Conservation (phyloP, 179 eudicot genomes). For the Nepenthes alata region DNA sequence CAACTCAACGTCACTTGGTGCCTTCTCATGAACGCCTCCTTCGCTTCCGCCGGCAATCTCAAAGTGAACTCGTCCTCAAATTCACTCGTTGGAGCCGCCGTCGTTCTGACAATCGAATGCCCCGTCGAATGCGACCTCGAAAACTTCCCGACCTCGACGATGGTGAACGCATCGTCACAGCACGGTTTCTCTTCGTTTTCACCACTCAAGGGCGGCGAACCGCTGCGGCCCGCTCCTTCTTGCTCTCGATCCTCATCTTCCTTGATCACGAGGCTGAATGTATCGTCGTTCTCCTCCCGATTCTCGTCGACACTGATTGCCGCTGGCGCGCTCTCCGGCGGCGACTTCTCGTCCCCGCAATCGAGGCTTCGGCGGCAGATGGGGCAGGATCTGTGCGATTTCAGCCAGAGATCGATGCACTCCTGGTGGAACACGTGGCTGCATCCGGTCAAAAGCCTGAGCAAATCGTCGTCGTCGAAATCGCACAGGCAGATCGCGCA, state of each 20-base stretch:
- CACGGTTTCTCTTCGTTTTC: not conserved
- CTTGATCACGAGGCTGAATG: conserved; percentile 14
- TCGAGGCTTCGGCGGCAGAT: conserved; percentile 8
- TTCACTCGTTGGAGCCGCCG: not conserved
- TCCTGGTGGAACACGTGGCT: conserved; percentile 12
- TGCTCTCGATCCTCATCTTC: not conserved
- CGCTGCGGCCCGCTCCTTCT: not conserved
- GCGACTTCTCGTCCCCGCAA: conserved; percentile 5
- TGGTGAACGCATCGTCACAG: too few species aligned
- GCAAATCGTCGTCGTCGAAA: conserved; percentile 22
- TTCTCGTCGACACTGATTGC: not conserved
- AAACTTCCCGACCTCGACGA: conserved; percentile 1
- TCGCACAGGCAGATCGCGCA: conserved; percentile 53
- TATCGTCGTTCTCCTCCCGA: conserved; percentile 11
- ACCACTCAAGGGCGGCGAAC: not conserved
- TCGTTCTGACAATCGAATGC: conserved; percentile 5
- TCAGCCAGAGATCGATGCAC: conserved; percentile 16
- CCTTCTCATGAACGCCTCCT: conserved; percentile 5
- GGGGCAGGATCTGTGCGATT: conserved; percentile 11
- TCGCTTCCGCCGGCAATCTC: conserved; percentile 7
- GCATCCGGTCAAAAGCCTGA: conserved; percentile 39
- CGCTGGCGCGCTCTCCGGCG: not conserved
- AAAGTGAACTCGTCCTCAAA: conserved; percentile 7
- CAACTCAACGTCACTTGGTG: conserved; percentile 10
- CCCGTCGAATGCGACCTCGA: conserved; percentile 16